These are phyloP conservation scores for Cutaneotrichosporon mucoides DNA, from an alignment of 1,284 basidiomycete species.

Conservation along the genomic window DNA sequence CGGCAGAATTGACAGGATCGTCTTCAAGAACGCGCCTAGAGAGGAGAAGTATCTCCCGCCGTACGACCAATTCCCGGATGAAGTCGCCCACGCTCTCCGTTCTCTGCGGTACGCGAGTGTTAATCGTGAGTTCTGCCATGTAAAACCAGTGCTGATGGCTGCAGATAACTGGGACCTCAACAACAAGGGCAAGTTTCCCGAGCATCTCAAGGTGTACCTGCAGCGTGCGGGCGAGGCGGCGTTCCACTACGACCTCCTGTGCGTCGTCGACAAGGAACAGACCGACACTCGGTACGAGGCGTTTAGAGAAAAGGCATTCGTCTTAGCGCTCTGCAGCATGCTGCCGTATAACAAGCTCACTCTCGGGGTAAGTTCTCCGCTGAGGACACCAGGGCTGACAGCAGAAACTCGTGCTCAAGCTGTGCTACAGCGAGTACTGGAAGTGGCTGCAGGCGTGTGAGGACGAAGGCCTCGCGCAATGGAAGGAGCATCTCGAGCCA, in stretches of 20 bases:
- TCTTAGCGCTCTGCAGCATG: conserved; percentile 30
- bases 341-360: conserved; percentile 48
- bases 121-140: conserved; percentile 21
- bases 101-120: conserved; percentile 22
- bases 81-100: conserved; percentile 23
- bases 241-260: conserved; percentile 58
- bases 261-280: conserved; percentile 23
- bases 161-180: conserved; percentile 30
- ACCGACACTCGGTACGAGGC: conserved; percentile 13
- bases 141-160: not conserved
- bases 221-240: conserved; percentile 70
- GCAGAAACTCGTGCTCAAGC: conserved; percentile 42
- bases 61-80: conserved; percentile 29
- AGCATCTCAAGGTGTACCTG: conserved; percentile 68
- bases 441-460: conserved; percentile 34
- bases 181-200: conserved; percentile 85
- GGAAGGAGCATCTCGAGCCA: conserved; percentile 23
- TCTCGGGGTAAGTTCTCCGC: conserved; percentile 33
- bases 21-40: conserved; percentile 29
- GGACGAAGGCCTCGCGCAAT: conserved; percentile 22
- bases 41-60: conserved; percentile 35
- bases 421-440: conserved; percentile 31
- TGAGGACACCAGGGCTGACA: not conserved
- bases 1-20: conserved; percentile 22
- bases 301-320: conserved; percentile 29